Evolutionary conservation across 345 rosid genomes (phyloP).

Genomic region (Eucalyptus sp.): DNA sequence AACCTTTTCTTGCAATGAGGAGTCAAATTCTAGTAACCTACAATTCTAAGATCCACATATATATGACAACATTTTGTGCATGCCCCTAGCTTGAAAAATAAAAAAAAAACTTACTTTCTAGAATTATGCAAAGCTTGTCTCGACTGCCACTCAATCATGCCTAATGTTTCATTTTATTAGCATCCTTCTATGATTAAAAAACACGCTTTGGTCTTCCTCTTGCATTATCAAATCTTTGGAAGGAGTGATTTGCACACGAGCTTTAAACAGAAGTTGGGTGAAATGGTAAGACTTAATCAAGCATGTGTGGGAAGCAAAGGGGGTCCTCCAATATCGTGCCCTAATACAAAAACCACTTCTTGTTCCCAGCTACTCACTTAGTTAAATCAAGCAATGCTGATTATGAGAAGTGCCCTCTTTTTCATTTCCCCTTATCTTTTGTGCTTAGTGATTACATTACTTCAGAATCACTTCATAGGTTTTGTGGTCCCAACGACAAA

Average conservation of each 20-base stretch:
- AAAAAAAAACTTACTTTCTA: background rate
- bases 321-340: background rate
- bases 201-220: background rate
- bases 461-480: background rate
- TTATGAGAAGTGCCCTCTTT: background rate
- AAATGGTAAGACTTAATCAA: background rate
- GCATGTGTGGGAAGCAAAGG: background rate
- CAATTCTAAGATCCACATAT: background rate
- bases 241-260: background rate
- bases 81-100: background rate
- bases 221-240: background rate
- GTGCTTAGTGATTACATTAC: background rate
- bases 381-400: background rate
- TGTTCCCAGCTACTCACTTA: background rate
- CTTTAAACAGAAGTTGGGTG: background rate
- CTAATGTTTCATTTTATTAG: background rate
- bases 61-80: background rate
- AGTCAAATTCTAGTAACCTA: background rate
- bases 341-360: background rate
- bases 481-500: background rate
- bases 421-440: background rate
- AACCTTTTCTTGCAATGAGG: background rate
- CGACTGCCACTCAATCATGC: background rate
- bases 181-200: background rate
- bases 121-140: background rate